Evolutionary conservation across 257 asterid species (phyloP), one percentile per base, ranked within the genome.

Genomic region (Solanum tarapatanum): DNA sequence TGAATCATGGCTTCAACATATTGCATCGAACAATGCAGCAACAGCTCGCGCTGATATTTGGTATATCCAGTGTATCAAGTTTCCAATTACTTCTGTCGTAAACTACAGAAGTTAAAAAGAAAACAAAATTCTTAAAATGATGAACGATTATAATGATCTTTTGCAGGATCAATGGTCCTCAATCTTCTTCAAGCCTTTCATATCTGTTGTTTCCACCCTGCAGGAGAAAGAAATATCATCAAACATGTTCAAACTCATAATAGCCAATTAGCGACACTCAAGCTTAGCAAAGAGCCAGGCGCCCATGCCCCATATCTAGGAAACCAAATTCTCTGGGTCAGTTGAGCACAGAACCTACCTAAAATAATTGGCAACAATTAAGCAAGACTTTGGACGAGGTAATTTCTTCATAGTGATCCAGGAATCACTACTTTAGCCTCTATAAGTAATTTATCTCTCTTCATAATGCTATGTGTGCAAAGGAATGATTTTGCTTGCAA

Each of bases 151-250:
- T 17, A 82, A 82, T 45, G 28, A 28, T 79, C 39, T 37, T 48
- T 85, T 84, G 80, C 45, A 19, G 79, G 88, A 28, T 79, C 84
- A 79, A 76, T 96, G 99, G 75, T 95, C 98, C 89, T 96, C 98
- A 19, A 94, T 90, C 94, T 96, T 96, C 95, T 96, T 96, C 93
- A 96, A 90, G 87, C 98, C 95, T 90, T 95, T 96, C 99, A 96
- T 96, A 88, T 96, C 99, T 11, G 99, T 96, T 51, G 99, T 96
- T 90, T 96, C 98, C 92, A 95, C 99, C 91, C 99, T 96, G 95
- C 88, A 90, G 28, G 58, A 41, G 30, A 76, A 82, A 82, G 85
- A 82, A 48, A 82, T n/a, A 76, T 76, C 83, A 76, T 76, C 33
- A 76, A 39, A 76, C 83, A n/a, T 11, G 60, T 76, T 37, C 83